These are phyloP conservation scores for Neoboletus subvelutipes DNA, from an alignment of 768 basidiomycete genomes.

Conservation along the genomic window DNA sequence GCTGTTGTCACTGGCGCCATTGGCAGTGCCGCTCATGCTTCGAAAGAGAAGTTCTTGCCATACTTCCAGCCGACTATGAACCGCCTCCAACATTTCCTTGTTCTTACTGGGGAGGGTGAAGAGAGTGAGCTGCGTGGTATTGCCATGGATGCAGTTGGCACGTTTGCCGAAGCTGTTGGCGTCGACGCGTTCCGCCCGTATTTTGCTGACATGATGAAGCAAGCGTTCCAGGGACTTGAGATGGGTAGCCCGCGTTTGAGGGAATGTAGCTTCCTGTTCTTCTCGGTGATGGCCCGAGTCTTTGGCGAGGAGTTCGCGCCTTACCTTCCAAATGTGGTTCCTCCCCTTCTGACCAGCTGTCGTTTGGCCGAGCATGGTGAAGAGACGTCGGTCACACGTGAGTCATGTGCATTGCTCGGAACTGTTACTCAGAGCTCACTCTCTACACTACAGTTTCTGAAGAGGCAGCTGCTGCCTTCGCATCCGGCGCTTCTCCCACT, in stretches of 20 bases:
- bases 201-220: slow-evolving; percentile 95
- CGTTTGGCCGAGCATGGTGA: slow-evolving; percentile 82
- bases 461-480: slow-evolving; percentile 61
- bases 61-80: slow-evolving; percentile 94
- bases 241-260: slow-evolving; percentile 84
- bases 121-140: slow-evolving; percentile 94
- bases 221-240: slow-evolving; percentile 87
- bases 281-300: slow-evolving; percentile 96
- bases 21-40: slow-evolving; percentile 96
- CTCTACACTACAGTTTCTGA: slow-evolving; percentile 39
- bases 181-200: slow-evolving; percentile 91
- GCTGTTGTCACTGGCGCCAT: slow-evolving; percentile 96
- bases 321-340: slow-evolving; percentile 84
- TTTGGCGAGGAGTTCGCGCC: slow-evolving; percentile 92
- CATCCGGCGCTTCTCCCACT: slow-evolving; percentile 70
- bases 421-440: background rate
- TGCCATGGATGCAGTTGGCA: slow-evolving; percentile 98
- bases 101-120: slow-evolving; percentile 83
- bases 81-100: slow-evolving; percentile 84
- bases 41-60: slow-evolving; percentile 84
- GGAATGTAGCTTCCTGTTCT: slow-evolving; percentile 98
- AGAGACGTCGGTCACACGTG: slow-evolving; percentile 43
- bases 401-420: slow-evolving; percentile 17
- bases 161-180: slow-evolving; percentile 96
- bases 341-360: slow-evolving; percentile 79